Evolutionary conservation across 1,284 basidiomycete species (phyloP).

Genomic region (Leccinum solheimii): DNA sequence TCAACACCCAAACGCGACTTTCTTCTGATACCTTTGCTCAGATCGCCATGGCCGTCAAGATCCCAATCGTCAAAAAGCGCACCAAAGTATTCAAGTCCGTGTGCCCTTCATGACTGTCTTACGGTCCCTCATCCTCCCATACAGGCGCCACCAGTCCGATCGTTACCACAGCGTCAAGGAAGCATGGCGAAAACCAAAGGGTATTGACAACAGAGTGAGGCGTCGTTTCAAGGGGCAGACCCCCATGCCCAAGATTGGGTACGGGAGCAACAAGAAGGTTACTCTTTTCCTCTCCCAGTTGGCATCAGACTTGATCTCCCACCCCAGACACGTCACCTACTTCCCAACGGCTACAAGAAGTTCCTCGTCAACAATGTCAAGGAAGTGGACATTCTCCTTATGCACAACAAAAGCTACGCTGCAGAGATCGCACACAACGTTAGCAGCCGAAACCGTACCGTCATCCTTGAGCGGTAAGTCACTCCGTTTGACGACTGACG

Average conservation of each 20-base stretch:
- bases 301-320: constrained; percentile 10
- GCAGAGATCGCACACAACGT: constrained; percentile 98
- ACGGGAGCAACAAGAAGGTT: constrained; percentile 82
- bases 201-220: constrained; percentile 95
- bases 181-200: constrained; percentile 97
- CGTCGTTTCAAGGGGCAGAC: constrained; percentile 95
- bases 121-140: constrained; percentile 22
- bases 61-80: constrained; percentile 94
- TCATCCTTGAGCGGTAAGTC: constrained; percentile 84
- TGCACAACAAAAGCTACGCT: constrained; percentile 98
- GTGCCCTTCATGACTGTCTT: neutral
- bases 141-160: constrained; percentile 95
- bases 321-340: constrained; percentile 81
- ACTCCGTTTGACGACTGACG: neutral
- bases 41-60: constrained; percentile 79
- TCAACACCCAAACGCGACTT: constrained; percentile 1
- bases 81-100: constrained; percentile 92
- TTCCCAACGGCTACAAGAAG: constrained; percentile 94
- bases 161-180: constrained; percentile 95
- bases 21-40: constrained; percentile 32
- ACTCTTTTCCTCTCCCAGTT: neutral
- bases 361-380: constrained; percentile 90
- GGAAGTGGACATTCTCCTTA: constrained; percentile 91
- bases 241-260: constrained; percentile 95
- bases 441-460: constrained; percentile 93